Evolutionary conservation across 768 basidiomycete species (phyloP).

Genomic region (Pisolithus marmoratus): DNA sequence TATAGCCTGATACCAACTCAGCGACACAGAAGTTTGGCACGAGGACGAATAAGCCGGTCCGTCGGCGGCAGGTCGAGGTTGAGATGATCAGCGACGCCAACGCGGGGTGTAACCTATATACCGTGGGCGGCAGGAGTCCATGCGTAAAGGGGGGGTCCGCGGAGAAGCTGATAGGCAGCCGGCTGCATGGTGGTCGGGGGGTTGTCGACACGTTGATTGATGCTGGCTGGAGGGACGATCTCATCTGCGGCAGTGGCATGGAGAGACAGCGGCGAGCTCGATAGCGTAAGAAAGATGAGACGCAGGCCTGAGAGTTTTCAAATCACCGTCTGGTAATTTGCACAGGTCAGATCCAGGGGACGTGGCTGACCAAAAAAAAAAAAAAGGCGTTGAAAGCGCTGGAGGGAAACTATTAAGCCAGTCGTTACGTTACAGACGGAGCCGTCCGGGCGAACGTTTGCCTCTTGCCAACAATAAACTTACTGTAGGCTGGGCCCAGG

Average conservation of each 20-base stretch:
- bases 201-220: constrained; percentile 20
- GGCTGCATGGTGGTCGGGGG: constrained; percentile 4
- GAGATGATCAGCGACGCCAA: constrained; percentile 14
- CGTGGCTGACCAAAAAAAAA: too few species aligned
- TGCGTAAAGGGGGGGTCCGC: constrained; percentile 3
- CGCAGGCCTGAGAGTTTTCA: background rate
- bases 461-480: constrained; percentile 6
- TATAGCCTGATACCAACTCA: constrained; percentile 34
- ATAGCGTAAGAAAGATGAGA: constrained; percentile 1
- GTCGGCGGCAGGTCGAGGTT: constrained; percentile 20
- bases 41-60: constrained; percentile 30
- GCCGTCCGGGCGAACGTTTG: constrained; percentile 10
- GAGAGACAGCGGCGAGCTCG: constrained; percentile 8
- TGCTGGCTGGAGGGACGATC: constrained; percentile 20
- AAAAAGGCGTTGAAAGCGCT: too few species aligned
- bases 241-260: constrained; percentile 14
- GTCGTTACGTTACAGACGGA: constrained; percentile 28
- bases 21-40: constrained; percentile 35
- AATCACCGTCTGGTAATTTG: too few species aligned
- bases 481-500: background rate
- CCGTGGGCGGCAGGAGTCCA: constrained; percentile 8
- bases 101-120: constrained; percentile 12
- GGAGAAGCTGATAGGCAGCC: constrained; percentile 4
- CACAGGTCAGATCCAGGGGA: too few species aligned
- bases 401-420: background rate